Evolutionary conservation across 2,329 filamentous ascomycete genomes (phyloP).

Genomic region (Purpureocillium takamizusanense): DNA sequence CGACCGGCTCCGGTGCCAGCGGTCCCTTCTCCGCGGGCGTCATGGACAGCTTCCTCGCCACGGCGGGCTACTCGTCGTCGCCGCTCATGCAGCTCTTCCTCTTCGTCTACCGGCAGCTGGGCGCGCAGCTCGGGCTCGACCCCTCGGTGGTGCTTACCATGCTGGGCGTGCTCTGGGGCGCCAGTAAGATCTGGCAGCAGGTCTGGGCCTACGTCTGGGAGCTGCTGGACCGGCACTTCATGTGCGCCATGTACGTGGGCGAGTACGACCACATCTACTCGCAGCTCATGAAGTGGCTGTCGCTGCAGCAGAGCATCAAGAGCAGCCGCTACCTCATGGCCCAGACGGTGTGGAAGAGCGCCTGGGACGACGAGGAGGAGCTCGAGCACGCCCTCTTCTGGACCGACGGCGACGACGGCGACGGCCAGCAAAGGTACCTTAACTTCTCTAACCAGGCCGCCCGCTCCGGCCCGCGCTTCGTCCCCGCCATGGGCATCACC

Average conservation of each 20-base stretch:
- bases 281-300: constrained; percentile 51
- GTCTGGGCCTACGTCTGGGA: constrained; percentile 22
- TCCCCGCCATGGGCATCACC: constrained; percentile 44
- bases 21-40: constrained; percentile 19
- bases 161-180: constrained; percentile 38
- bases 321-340: constrained; percentile 45
- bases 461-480: constrained; percentile 32
- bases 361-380: constrained; percentile 47
- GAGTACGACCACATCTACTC: constrained; percentile 49
- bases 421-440: constrained; percentile 32
- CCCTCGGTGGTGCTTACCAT: constrained; percentile 36
- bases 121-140: constrained; percentile 36
- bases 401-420: constrained; percentile 27
- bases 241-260: constrained; percentile 42
- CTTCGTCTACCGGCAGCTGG: constrained; percentile 36
- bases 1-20: background rate
- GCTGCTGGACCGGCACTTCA: constrained; percentile 36
- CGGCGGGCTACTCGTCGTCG: constrained; percentile 33
- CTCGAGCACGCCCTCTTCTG: constrained; percentile 27
- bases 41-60: constrained; percentile 34
- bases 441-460: constrained; percentile 51
- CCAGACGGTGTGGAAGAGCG: constrained; percentile 43
- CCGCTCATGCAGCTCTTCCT: constrained; percentile 31
- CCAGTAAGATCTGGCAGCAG: constrained; percentile 25
- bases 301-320: constrained; percentile 39